Conservation (phyloP, 495 filamentous ascomycete genomes). For the Penicillium diatomitis region DNA sequence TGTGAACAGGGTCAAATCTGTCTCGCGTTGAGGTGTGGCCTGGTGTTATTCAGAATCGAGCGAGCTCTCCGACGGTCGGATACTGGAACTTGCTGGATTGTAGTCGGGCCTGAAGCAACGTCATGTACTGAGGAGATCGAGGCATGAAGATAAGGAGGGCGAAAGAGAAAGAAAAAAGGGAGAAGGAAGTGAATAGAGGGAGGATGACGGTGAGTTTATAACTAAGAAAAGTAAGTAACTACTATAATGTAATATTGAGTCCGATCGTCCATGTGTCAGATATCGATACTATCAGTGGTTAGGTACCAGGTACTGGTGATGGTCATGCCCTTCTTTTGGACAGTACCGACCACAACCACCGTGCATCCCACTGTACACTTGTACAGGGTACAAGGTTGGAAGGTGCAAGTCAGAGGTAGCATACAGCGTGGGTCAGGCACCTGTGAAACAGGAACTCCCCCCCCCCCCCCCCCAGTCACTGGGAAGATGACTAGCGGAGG, state of each 20-base stretch:
- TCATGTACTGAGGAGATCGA: too few species aligned
- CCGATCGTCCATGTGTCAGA: too few species aligned
- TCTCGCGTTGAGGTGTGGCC: neutral
- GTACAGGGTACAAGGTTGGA: neutral
- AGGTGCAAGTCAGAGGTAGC: neutral
- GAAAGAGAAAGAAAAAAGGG: neutral
- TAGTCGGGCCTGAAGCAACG: too few species aligned
- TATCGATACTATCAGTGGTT: too few species aligned
- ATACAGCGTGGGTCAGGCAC: constrained; percentile 9
- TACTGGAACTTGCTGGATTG: neutral
- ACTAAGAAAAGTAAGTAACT: too few species aligned
- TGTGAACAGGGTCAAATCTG: neutral
- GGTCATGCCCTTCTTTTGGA: too few species aligned
- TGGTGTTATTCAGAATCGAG: neutral
- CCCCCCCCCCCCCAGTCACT: too few species aligned
- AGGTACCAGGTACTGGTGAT: too few species aligned
- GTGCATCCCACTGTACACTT: too few species aligned
- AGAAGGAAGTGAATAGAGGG: neutral
- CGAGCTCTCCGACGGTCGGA: neutral
- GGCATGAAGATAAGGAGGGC: neutral
- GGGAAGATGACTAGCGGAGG: too few species aligned
- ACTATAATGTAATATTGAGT: neutral
- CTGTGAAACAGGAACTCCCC: constrained; percentile 9
- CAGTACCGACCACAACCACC: too few species aligned
- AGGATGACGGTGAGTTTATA: neutral